Conservation (phyloP, 345 rosid genomes). For the Sonneratia alba region DNA sequence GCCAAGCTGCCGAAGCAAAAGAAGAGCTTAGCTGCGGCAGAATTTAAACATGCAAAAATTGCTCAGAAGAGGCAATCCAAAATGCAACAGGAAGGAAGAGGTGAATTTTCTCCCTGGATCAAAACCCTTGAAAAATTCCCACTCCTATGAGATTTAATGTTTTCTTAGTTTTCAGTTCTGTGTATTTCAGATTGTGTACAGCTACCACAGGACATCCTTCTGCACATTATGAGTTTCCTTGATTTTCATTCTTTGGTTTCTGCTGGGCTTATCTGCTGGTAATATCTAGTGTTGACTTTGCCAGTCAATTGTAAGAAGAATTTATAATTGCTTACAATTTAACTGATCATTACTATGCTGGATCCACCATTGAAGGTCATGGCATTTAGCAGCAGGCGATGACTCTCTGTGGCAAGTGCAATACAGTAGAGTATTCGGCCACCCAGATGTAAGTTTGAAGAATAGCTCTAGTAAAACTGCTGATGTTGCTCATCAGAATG, state of each 20-base stretch:
- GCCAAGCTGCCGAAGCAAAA: conserved; percentile 72
- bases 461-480: background rate
- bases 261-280: conserved; percentile 57
- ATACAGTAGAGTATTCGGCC: conserved; percentile 29
- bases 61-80: conserved; percentile 52
- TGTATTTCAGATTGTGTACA: conserved; percentile 36
- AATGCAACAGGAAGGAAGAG: conserved; percentile 28
- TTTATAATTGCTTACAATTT: background rate
- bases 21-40: conserved; percentile 51
- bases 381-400: conserved; percentile 61
- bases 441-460: conserved; percentile 11
- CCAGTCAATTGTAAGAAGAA: background rate
- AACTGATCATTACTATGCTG: no score
- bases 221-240: conserved; percentile 55
- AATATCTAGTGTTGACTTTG: conserved; percentile 14
- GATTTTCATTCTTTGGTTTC: conserved; percentile 53
- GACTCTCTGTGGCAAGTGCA: conserved; percentile 47
- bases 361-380: conserved; percentile 39
- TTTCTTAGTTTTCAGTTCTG: background rate
- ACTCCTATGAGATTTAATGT: background rate
- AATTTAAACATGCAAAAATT: conserved; percentile 72
- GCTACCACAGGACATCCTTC: conserved; percentile 61
- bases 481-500: conserved; percentile 3
- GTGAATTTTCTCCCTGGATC: conserved; percentile 14
- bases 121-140: background rate